A percentile compares a stretch with the other conserved stretches of the same genome.
These are phyloP conservation scores for Penicillium sp. DNA, from an alignment of 2,329 filamentous ascomycete species.

Conservation along the genomic window DNA sequence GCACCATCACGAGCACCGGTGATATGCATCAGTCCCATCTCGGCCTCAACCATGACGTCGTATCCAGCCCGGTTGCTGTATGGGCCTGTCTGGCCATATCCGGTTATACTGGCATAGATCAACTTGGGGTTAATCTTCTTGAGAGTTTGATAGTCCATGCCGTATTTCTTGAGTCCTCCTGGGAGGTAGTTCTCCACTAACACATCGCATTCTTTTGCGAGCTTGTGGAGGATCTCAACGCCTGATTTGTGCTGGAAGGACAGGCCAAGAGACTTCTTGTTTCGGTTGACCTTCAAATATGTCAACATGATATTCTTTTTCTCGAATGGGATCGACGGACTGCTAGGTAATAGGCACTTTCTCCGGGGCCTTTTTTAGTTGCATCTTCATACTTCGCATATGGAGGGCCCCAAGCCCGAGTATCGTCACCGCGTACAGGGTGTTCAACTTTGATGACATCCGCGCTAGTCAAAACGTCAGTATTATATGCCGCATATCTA, in stretches of 20 bases:
- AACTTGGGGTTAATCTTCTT: constrained; percentile 78
- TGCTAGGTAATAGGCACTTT: constrained; percentile 91
- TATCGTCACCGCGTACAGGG: constrained; percentile 87
- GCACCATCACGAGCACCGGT: constrained; percentile 85
- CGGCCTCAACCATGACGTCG: constrained; percentile 99
- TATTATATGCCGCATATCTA: background rate
- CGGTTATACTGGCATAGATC: constrained; percentile 95
- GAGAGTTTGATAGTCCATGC: constrained; percentile 82
- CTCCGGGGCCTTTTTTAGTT: constrained; percentile 67
- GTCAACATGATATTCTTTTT: constrained; percentile 1
- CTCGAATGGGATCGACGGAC: constrained; percentile 53
- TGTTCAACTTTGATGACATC: constrained; percentile 98
- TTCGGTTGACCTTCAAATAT: constrained; percentile 75
- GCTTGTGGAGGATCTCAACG: constrained; percentile 80
- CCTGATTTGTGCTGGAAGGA: constrained; percentile 86
- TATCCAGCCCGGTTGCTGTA: constrained; percentile 87
- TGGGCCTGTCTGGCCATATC: constrained; percentile 93
- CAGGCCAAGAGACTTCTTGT: constrained; percentile 91
- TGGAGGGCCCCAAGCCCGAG: constrained; percentile 92
- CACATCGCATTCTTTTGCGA: constrained; percentile 83
- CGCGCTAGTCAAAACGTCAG: constrained; percentile 58
- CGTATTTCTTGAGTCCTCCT: constrained; percentile 84
- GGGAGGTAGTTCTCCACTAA: constrained; percentile 97
- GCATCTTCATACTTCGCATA: constrained; percentile 75
- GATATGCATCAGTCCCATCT: constrained; percentile 98